phyloP scores from a whole-genome alignment of 202 grass and related monocot genomes.

The Panicum hallii region DNA sequence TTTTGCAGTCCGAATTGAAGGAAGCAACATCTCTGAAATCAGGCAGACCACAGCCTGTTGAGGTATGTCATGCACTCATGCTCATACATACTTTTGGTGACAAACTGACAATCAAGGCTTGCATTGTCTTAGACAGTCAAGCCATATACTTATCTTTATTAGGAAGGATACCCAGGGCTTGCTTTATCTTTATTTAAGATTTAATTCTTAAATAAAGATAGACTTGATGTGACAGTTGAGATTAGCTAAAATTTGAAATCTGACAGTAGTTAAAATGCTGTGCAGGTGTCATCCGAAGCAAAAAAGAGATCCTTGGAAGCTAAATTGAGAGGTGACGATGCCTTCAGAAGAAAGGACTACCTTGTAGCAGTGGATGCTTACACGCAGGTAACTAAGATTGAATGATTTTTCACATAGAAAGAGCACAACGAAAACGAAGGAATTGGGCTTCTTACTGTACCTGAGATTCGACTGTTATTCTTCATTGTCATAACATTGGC shows the following conservation, averaged over 20 bases:
- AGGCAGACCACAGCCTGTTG: slow-evolving; percentile 44
- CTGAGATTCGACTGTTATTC: background rate
- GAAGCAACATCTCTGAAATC: slow-evolving; percentile 43
- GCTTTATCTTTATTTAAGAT: background rate
- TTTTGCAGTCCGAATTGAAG: slow-evolving; percentile 55
- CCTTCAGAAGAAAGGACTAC: slow-evolving; percentile 85
- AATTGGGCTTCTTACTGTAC: background rate
- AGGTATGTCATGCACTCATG: slow-evolving; percentile 52
- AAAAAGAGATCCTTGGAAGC: slow-evolving; percentile 83
- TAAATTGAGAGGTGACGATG: slow-evolving; percentile 86
- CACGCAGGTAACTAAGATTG: slow-evolving; percentile 68
- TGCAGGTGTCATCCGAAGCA: slow-evolving; percentile 77
- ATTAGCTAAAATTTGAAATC: background rate
- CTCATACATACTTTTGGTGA: slow-evolving; percentile 6
- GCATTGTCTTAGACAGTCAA: background rate
- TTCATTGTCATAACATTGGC: background rate
- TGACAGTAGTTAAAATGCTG: background rate
- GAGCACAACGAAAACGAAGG: background rate
- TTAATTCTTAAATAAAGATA: slow-evolving; percentile 5
- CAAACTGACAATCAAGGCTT: too few relatives aligned
- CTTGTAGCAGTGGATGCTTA: slow-evolving; percentile 80
- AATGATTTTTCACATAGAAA: background rate
- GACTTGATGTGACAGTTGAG: slow-evolving; percentile 13
- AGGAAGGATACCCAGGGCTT: background rate
- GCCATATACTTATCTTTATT: background rate